A percentile compares a stretch with the other conserved stretches of the same genome.
Evolutionary conservation across 441 rosid genomes (phyloP).

Genomic region (Gossypium davidsonii): DNA sequence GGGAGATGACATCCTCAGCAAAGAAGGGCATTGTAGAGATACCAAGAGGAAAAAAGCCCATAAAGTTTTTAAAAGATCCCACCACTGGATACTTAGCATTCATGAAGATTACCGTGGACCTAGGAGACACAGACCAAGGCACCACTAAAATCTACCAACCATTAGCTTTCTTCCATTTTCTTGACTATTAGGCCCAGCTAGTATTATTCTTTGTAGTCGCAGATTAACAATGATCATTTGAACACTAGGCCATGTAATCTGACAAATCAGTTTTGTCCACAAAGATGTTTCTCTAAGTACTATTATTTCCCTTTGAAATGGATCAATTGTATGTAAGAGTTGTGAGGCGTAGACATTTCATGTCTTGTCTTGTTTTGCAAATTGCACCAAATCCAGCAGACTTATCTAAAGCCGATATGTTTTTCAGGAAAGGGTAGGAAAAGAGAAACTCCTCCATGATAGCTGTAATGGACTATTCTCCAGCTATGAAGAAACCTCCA

Average conservation of each 20-base stretch:
- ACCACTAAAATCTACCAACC: slow-evolving; percentile 31
- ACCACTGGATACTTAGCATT: slow-evolving; percentile 40
- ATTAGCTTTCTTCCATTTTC: not conserved
- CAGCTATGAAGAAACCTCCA: slow-evolving; percentile 45
- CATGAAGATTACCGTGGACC: slow-evolving; percentile 67
- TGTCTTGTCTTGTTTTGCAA: too few species aligned
- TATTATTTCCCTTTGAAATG: not conserved
- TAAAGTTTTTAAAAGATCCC: slow-evolving; percentile 8
- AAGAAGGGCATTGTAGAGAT: slow-evolving; percentile 24
- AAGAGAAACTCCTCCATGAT: not conserved
- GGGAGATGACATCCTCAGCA: slow-evolving; percentile 22
- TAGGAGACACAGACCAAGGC: slow-evolving; percentile 49
- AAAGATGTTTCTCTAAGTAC: slow-evolving; percentile 1
- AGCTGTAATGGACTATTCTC: slow-evolving; percentile 42
- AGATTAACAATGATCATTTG: not conserved
- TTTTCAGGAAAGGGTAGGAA: slow-evolving; percentile 36
- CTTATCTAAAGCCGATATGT: slow-evolving; percentile 9
- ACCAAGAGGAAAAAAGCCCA: slow-evolving; percentile 35
- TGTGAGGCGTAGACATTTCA: not conserved
- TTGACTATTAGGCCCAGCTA: too few species aligned
- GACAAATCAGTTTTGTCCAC: slow-evolving; percentile 1
- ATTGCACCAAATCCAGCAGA: not conserved
- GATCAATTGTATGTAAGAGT: not conserved
- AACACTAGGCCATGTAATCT: slow-evolving; percentile 21
- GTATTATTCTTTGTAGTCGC: too few species aligned